A percentile compares a stretch with the other conserved stretches of the same genome.
phyloP scores from a whole-genome alignment of 768 basidiomycete genomes.

The Pisolithus marmoratus region DNA sequence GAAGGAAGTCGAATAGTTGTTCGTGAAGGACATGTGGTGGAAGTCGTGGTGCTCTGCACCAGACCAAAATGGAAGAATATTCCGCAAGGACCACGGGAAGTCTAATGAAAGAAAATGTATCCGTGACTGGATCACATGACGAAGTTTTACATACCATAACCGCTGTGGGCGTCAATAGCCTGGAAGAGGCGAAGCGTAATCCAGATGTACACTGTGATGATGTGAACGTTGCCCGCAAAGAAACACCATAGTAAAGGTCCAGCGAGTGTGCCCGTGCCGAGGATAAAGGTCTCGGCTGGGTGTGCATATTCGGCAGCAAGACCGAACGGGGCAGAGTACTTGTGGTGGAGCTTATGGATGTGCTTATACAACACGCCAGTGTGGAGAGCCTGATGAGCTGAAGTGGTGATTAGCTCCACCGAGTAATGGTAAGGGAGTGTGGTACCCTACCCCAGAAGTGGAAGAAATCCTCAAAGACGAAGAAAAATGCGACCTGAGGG shows the following conservation, averaged over 20 bases:
- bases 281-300: conserved; percentile 92
- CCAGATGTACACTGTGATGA: conserved; percentile 91
- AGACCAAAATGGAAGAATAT: conserved; percentile 93
- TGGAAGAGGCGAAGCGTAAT: conserved; percentile 93
- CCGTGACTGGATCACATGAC: neutral
- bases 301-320: conserved; percentile 98
- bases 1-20: conserved; percentile 93
- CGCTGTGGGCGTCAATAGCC: conserved; percentile 94
- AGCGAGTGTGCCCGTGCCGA: conserved; percentile 85
- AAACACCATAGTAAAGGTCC: conserved; percentile 86
- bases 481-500: conserved; percentile 81
- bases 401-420: conserved; percentile 2
- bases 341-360: conserved; percentile 97
- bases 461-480: conserved; percentile 94
- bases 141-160: conserved; percentile 63
- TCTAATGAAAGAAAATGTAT: conserved; percentile 38
- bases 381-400: conserved; percentile 88
- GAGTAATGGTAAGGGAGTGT: neutral
- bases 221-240: conserved; percentile 71
- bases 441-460: conserved; percentile 70
- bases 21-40: conserved; percentile 95
- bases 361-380: conserved; percentile 80
- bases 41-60: conserved; percentile 98
- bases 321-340: conserved; percentile 94
- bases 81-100: conserved; percentile 96